These are phyloP conservation scores for Fusarium dlaminii DNA, from an alignment of 2,329 filamentous ascomycete genomes.

Conservation along the genomic window DNA sequence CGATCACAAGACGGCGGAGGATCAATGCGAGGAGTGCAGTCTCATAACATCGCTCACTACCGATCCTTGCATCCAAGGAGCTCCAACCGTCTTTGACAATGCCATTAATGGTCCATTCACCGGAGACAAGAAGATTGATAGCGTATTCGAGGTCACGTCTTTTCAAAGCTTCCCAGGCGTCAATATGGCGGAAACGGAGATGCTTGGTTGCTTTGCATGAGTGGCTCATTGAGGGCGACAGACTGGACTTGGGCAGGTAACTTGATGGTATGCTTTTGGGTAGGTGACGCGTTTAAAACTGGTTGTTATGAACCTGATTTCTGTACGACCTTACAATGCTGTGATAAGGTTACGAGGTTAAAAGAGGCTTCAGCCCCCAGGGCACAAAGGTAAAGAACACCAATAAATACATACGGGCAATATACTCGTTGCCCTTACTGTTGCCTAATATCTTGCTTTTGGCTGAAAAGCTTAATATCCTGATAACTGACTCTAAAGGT, in stretches of 20 bases:
- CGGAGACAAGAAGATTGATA: not conserved
- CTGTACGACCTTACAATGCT: not conserved
- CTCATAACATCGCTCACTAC: not conserved
- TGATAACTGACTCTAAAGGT: too few relatives aligned
- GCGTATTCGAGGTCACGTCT: not conserved
- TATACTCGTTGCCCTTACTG: too few relatives aligned
- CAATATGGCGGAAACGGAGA: not conserved
- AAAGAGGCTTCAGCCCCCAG: too few relatives aligned
- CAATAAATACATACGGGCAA: too few relatives aligned
- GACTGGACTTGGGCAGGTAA: not conserved
- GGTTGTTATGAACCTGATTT: not conserved
- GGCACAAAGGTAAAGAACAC: too few relatives aligned
- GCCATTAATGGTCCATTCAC: not conserved
- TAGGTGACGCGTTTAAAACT: accelerated
- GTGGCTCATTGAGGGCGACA: not conserved
- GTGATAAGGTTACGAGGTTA: too few relatives aligned
- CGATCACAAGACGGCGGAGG: not conserved
- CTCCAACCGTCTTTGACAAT: not conserved
- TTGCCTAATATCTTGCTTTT: too few relatives aligned
- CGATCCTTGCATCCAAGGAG: not conserved
- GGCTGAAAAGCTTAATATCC: too few relatives aligned
- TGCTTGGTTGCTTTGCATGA: too few relatives aligned
- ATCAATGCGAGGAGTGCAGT: not conserved
- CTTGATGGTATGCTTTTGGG: too few relatives aligned
- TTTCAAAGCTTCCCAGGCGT: not conserved